Evolutionary conservation across 139 green algal genomes (phyloP).

Genomic region (Coelastrella sp.): DNA sequence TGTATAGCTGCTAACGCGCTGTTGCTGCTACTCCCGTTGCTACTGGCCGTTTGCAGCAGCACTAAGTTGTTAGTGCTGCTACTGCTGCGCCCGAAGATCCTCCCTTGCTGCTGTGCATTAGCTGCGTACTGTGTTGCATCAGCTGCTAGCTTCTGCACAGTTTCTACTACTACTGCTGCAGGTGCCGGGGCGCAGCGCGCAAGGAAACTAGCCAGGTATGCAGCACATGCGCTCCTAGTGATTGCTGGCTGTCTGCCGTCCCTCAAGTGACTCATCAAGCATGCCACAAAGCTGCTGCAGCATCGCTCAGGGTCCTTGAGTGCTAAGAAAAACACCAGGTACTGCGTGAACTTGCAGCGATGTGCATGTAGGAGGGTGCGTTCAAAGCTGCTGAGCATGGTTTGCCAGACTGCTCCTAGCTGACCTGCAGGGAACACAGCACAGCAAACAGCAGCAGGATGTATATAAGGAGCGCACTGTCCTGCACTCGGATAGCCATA

Average conservation of each 20-base stretch:
- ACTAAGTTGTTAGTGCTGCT: slow-evolving; percentile 30
- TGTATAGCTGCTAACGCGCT: slow-evolving; percentile 11
- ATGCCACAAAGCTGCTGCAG: slow-evolving; percentile 62
- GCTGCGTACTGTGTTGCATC: slow-evolving; percentile 54
- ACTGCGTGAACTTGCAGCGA: slow-evolving; percentile 95
- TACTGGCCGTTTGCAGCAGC: slow-evolving; percentile 17
- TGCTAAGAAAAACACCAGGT: slow-evolving; percentile 80
- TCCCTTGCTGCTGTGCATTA: background rate
- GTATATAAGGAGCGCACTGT: no score
- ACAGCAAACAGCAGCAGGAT: no score
- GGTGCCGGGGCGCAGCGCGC: slow-evolving; percentile 80
- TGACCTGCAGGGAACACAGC: slow-evolving; percentile 19
- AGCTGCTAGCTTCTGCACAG: slow-evolving; percentile 55
- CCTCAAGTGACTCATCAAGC: slow-evolving; percentile 70
- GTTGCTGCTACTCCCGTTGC: background rate
- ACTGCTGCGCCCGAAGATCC: background rate
- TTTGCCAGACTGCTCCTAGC: slow-evolving; percentile 66
- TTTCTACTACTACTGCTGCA: slow-evolving; percentile 64
- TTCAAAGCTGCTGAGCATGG: slow-evolving; percentile 82
- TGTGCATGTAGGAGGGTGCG: slow-evolving; percentile 84
- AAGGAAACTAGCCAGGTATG: slow-evolving; percentile 92
- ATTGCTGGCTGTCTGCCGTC: slow-evolving; percentile 72
- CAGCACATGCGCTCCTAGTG: slow-evolving; percentile 78
- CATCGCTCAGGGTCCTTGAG: slow-evolving; percentile 57
- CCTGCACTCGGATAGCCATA: no score